Percentiles rank a stretch among this genome's conserved stretches.
phyloP scores from a whole-genome alignment of 441 rosid genomes.

The Gossypium schwendimanii region DNA sequence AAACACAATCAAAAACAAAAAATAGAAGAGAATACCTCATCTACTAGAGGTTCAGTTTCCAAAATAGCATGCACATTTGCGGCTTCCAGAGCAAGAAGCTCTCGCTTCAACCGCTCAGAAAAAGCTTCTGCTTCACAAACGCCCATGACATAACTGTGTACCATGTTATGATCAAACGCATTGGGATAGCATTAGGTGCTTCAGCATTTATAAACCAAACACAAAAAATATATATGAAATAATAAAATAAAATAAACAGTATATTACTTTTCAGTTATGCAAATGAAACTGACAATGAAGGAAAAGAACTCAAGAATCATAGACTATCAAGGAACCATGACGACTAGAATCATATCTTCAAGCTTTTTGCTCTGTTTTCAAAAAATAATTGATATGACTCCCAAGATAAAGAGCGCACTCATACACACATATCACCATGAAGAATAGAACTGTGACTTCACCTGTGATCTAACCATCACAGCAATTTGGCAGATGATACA shows the following conservation, averaged over 20 bases:
- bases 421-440: background rate
- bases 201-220: background rate
- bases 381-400: background rate
- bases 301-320: background rate
- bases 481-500: background rate
- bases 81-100: slow-evolving; percentile 80
- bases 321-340: background rate
- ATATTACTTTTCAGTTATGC: background rate
- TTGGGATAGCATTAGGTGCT: background rate
- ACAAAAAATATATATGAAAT: background rate
- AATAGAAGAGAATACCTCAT: slow-evolving; percentile 46
- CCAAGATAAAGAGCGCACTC: background rate
- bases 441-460: background rate
- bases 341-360: background rate
- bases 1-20: slow-evolving; percentile 12
- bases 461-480: background rate
- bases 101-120: slow-evolving; percentile 96
- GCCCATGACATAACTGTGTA: slow-evolving; percentile 91
- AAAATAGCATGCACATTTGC: slow-evolving; percentile 98
- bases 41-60: slow-evolving; percentile 93
- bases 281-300: background rate
- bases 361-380: background rate
- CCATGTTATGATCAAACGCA: slow-evolving; percentile 17
- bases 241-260: background rate
- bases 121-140: slow-evolving; percentile 98